phyloP scores from a whole-genome alignment of 345 rosid genomes.

The Anacardium occidentale region DNA sequence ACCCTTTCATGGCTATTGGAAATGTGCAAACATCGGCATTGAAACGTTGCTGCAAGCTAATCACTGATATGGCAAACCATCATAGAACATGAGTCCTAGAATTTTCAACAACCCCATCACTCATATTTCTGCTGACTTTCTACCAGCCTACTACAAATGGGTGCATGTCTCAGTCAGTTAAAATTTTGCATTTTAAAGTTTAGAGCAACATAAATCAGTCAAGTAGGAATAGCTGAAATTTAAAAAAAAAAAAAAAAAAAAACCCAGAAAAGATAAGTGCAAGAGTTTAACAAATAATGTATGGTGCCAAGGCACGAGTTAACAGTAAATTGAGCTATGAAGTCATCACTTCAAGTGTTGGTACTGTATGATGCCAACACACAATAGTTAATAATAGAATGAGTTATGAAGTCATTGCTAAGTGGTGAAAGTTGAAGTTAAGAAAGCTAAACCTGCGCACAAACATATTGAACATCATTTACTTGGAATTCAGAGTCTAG shows the following conservation, averaged over 20 bases:
- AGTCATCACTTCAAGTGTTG: background rate
- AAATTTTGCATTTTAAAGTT: constrained; percentile 10
- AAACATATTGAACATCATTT: constrained; percentile 66
- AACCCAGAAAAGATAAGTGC: background rate
- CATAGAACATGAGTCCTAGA: background rate
- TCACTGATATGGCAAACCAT: background rate
- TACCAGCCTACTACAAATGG: background rate
- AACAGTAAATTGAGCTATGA: background rate
- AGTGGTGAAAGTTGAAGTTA: constrained; percentile 13
- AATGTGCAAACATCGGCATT: background rate
- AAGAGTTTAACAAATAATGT: constrained; percentile 7
- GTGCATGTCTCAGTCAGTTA: background rate
- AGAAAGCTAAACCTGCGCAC: constrained; percentile 63
- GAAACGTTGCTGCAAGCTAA: background rate
- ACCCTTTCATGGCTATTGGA: background rate
- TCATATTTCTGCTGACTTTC: background rate
- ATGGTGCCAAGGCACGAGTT: background rate
- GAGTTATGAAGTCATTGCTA: constrained; percentile 3
- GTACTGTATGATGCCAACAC: background rate
- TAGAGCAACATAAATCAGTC: constrained; percentile 9
- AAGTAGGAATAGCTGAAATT: background rate
- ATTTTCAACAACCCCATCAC: background rate
- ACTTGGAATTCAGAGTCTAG: constrained; percentile 43
- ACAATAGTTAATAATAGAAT: background rate
- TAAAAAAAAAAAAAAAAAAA: background rate